Evolutionary conservation across 208 protist species (phyloP), one percentile per base, ranked within the genome.

Genomic region (Leishmania braziliensis): DNA sequence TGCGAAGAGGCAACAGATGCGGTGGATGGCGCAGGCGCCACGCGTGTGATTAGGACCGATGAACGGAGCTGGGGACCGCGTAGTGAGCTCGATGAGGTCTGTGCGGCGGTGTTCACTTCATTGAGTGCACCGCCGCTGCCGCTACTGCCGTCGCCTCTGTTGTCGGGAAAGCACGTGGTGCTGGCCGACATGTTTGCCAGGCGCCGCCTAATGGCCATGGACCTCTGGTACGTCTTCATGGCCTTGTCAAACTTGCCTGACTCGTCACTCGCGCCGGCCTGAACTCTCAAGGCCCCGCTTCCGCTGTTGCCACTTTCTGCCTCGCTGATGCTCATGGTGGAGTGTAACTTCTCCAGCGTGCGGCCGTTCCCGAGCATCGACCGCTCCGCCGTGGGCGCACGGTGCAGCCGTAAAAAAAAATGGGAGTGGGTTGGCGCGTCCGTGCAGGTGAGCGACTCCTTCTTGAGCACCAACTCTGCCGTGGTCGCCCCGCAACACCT

Each of bases 221-320:
- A 84, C 65, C 68, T 58, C 10, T 79, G 75, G 56, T 84, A 85
- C 69, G 77, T 53, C 58, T 81, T 53, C 77, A 77, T 80, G 50
- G 48, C 75, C 5, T 76, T 62, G 36, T 79, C 75, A 48, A 84
- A 76, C 80, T 84, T 79, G 46, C 80, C 39, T 39, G 73, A 75
- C 29, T 51, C 43, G 36, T 14, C 70, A 36, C 75, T 84, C n/a
- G 74, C 39, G n/a, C 48, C 6, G 6, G 8, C 80, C 12, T 33
- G 18, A 8, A 16, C 72, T 33, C 29, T 56, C 60, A n/a, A 6
- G 43, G 12, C 33, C 53, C 73, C 63, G 54, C 80, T 58, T 2
- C 26, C 68, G 63, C 74, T 12, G 50, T 20, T 54, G 62, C 16
- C 54, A 43, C 63, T 65, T 14, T 58, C 80, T 3, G 50, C 53